Conservation (phyloP, 2,329 filamentous ascomycete genomes). For the Fusarium sp. region DNA sequence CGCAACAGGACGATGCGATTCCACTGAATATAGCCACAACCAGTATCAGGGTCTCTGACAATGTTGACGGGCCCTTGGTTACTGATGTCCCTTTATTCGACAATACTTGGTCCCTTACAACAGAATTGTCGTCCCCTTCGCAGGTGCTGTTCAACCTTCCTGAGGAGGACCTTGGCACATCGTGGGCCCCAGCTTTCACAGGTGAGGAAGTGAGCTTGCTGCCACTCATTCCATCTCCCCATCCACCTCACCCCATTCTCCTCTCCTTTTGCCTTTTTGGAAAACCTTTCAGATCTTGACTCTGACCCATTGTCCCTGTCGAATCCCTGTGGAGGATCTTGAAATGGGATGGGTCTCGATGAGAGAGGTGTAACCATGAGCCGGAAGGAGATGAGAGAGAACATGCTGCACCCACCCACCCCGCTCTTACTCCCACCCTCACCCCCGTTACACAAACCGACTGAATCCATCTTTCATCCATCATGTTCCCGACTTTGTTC, state of each 20-base stretch:
- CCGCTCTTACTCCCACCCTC: conserved; percentile 38
- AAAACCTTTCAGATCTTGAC: conserved; percentile 3
- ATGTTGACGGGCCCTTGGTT: conserved; percentile 24
- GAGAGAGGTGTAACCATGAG: conserved; percentile 32
- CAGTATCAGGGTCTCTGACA: conserved; percentile 23
- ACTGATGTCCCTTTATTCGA: conserved; percentile 37
- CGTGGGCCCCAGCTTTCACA: conserved; percentile 38
- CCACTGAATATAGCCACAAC: conserved; percentile 30
- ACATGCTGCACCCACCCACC: conserved; percentile 43
- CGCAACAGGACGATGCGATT: conserved; percentile 33
- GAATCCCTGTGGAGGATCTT: conserved; percentile 33
- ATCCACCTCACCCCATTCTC: conserved; percentile 1
- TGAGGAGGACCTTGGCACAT: conserved; percentile 34
- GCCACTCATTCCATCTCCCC: conserved; percentile 12
- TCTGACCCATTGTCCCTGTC: conserved; percentile 17
- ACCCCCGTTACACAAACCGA: conserved; percentile 28
- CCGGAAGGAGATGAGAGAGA: conserved; percentile 40
- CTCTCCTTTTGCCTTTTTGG: not conserved
- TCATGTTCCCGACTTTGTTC: conserved; percentile 32
- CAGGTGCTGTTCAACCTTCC: conserved; percentile 37
- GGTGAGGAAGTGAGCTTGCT: conserved; percentile 42
- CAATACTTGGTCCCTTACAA: conserved; percentile 32
- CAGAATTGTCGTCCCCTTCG: conserved; percentile 39
- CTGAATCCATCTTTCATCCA: conserved; percentile 31
- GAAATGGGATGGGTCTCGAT: conserved; percentile 39